phyloP scores from a whole-genome alignment of 2,329 filamentous ascomycete genomes.

The Colletotrichum trifolii region DNA sequence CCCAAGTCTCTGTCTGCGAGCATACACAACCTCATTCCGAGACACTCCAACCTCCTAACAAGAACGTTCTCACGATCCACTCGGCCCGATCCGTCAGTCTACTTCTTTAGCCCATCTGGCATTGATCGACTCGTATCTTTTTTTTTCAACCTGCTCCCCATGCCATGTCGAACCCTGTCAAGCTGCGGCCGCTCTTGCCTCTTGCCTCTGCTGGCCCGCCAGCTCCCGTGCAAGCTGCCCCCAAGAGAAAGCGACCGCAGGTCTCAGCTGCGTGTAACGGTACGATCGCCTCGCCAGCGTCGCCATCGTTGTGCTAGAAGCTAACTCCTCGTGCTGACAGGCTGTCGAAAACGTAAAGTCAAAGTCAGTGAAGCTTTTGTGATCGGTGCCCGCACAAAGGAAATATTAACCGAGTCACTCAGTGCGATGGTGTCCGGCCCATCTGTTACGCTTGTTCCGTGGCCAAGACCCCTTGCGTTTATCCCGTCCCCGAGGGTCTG shows the following conservation, averaged over 20 bases:
- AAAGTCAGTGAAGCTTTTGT: conserved; percentile 5
- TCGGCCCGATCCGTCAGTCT: too few species aligned
- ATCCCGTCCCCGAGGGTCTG: conserved; percentile 25
- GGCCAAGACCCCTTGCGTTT: conserved; percentile 7
- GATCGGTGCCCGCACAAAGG: not conserved
- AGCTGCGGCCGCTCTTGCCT: conserved; percentile 14
- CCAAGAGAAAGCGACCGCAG: conserved; percentile 16
- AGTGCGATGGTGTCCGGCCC: conserved; percentile 21
- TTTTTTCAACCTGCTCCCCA: too few species aligned
- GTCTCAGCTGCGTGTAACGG: conserved; percentile 21
- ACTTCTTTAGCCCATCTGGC: too few species aligned
- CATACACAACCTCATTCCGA: too few species aligned
- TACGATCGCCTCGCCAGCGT: not conserved
- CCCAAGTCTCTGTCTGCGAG: too few species aligned
- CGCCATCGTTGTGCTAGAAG: not conserved
- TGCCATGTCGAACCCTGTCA: conserved; percentile 3
- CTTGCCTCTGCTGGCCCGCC: not conserved
- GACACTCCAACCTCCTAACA: too few species aligned
- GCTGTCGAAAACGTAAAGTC: conserved; percentile 18
- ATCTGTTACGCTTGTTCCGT: conserved; percentile 3
- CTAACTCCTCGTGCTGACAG: not conserved
- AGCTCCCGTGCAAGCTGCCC: not conserved
- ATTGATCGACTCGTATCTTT: too few species aligned
- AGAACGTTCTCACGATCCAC: too few species aligned
- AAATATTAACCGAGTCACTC: not conserved